Base-by-base conservation (phyloP, 306 rosid species). In the Lupinus albus region DNA sequence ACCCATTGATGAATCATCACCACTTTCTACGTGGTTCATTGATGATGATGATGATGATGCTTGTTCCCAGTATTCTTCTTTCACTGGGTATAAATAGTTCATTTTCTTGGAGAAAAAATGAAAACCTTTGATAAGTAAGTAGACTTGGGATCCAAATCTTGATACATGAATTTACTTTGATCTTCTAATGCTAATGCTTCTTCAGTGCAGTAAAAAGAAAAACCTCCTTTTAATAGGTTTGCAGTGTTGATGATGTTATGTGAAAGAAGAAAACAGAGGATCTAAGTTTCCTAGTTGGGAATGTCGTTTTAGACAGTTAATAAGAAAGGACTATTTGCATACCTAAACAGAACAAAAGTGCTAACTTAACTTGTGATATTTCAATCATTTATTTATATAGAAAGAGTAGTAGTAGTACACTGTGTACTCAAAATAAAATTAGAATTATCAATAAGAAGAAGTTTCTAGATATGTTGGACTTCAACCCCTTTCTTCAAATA, bases 1-100 rank as follows among this genome's bases (percentile, higher is more conserved):
- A 78, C 64, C 68, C 78, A 42, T 30, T 49, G 58, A 9, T 30
- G 39, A 45, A 2, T 76, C 82, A 60, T 1, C 42, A 15, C 75
- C 84, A 47, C 67, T 76, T 10, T 78, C 82, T 14, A 11, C 1
- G 3, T 61, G 58, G 32, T 72, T 51, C 51, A 72, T 45, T 25
- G 73, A 64, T 17, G 82, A 63, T 9, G 74, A 58, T 17, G 82
- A 59, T 7, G 81, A 49, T 64, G 83, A 68, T 72, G 67, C 32
- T 35, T 82, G 54, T 28, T 81, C 88, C 25, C 79, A 56, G 61
- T 71, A 63, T 85, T 81, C 97, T 30, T 86, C 86, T 67, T 89
- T 84, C 38, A 93, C 81, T 2, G 83, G 71, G 30, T 76, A 83
- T 39, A 80, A 38, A 49, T 79, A 77, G 71, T 79, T 81, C 98